Evolutionary conservation across 2,329 filamentous ascomycete genomes (phyloP).

Genomic region (Diaporthe helianthi): DNA sequence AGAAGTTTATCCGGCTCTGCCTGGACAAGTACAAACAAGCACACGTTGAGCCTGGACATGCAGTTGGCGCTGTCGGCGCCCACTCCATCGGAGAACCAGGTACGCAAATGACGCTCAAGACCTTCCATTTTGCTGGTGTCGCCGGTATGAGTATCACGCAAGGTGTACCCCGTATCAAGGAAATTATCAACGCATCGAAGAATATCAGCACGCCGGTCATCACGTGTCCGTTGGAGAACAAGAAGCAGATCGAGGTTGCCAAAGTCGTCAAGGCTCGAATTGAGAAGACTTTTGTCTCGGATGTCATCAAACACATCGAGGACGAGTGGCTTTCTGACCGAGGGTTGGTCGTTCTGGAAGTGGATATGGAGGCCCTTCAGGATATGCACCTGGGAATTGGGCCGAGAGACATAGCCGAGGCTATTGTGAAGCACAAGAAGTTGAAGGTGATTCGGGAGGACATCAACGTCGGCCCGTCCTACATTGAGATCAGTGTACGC

Average conservation of each 20-base stretch:
- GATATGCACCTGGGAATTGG: constrained; percentile 83
- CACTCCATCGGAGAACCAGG: constrained; percentile 98
- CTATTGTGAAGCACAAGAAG: constrained; percentile 83
- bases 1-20: constrained; percentile 80
- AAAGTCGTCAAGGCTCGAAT: constrained; percentile 91
- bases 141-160: constrained; percentile 99
- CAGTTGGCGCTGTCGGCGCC: constrained; percentile 93
- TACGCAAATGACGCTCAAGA: constrained; percentile 99
- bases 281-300: constrained; percentile 90
- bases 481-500: constrained; percentile 76
- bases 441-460: constrained; percentile 75
- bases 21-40: constrained; percentile 90
- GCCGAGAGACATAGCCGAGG: constrained; percentile 73
- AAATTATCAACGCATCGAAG: constrained; percentile 99
- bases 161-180: constrained; percentile 99
- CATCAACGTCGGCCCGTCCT: constrained; percentile 65
- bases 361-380: constrained; percentile 80
- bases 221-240: constrained; percentile 81
- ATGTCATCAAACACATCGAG: constrained; percentile 81
- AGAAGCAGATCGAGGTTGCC: constrained; percentile 77
- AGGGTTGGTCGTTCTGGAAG: constrained; percentile 79
- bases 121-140: constrained; percentile 99
- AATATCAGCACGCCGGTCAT: constrained; percentile 94
- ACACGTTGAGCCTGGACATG: constrained; percentile 91
- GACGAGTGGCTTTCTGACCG: constrained; percentile 84